Conservation (phyloP, 192 early-diverging fungal species). For the Linnemannia exigua region DNA sequence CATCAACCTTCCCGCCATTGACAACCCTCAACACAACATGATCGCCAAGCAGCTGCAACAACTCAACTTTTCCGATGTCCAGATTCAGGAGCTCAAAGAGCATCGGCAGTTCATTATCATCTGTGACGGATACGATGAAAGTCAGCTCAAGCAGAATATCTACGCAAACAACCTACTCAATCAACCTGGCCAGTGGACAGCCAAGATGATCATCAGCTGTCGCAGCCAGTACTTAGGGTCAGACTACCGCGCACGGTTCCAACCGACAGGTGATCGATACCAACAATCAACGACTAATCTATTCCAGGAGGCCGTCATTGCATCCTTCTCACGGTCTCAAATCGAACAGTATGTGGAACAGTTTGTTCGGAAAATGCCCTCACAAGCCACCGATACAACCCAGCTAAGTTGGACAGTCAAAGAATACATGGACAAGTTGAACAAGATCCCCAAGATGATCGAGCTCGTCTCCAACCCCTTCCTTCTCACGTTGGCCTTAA, state of each 20-base stretch:
- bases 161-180: background rate
- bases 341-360: background rate
- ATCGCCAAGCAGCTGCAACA: background rate
- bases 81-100: background rate
- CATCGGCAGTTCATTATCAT: background rate
- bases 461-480: constrained; percentile 5
- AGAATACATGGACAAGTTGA: background rate
- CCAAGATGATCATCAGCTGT: constrained; percentile 10
- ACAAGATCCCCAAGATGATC: background rate
- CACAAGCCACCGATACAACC: too few species aligned
- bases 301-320: background rate
- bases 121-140: constrained; percentile 12
- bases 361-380: too few species aligned
- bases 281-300: constrained; percentile 41
- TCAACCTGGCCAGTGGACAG: background rate
- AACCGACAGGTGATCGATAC: background rate
- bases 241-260: background rate
- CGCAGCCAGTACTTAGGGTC: background rate
- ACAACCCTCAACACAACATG: background rate
- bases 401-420: background rate
- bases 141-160: background rate
- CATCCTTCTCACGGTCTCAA: background rate
- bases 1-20: constrained; percentile 10
- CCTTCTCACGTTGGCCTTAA: background rate
- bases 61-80: background rate